Percentiles rank a stretch among this genome's conserved stretches.
Evolutionary conservation across 2,329 filamentous ascomycete genomes (phyloP).

Genomic region (Stylonectria norvegica): DNA sequence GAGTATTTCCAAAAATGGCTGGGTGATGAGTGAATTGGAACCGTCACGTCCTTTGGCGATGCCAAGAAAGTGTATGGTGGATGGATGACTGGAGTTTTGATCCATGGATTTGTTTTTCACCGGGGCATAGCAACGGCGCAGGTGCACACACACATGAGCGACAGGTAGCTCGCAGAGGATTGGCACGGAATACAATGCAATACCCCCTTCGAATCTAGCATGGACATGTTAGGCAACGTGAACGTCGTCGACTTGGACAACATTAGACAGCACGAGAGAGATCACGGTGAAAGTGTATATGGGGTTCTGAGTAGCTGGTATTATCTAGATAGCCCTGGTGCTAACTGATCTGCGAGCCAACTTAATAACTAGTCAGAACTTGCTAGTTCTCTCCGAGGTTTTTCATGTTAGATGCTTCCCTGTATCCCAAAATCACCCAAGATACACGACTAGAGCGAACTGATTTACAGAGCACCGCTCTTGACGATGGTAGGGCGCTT

Average conservation of each 20-base stretch:
- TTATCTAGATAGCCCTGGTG: conserved; percentile 15
- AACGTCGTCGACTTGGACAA: too few relatives aligned
- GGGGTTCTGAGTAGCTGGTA: conserved; percentile 20
- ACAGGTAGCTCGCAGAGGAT: too few relatives aligned
- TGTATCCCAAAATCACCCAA: conserved; percentile 12
- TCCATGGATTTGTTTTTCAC: conserved; percentile 14
- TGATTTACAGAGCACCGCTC: conserved; percentile 47
- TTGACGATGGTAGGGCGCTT: conserved; percentile 58
- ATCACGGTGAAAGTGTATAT: too few relatives aligned
- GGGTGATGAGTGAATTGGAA: conserved; percentile 43
- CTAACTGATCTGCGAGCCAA: conserved; percentile 5
- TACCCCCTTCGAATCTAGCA: too few relatives aligned
- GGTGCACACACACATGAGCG: conserved; percentile 17
- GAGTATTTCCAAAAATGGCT: conserved; percentile 91
- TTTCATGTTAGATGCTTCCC: conserved; percentile 16
- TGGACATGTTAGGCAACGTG: too few relatives aligned
- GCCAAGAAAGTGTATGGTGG: background rate
- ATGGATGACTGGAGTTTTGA: conserved; percentile 21
- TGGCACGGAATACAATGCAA: too few relatives aligned
- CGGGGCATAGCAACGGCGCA: conserved; percentile 25
- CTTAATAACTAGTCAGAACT: conserved; percentile 14
- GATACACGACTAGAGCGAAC: conserved; percentile 2
- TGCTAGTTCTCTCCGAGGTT: conserved; percentile 19
- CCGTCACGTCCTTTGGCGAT: too few relatives aligned
- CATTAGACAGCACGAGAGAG: too few relatives aligned